A percentile compares a stretch with the other conserved stretches of the same genome.
These are phyloP conservation scores for Cicer cuneatum DNA, from an alignment of 306 rosid species.

Conservation along the genomic window DNA sequence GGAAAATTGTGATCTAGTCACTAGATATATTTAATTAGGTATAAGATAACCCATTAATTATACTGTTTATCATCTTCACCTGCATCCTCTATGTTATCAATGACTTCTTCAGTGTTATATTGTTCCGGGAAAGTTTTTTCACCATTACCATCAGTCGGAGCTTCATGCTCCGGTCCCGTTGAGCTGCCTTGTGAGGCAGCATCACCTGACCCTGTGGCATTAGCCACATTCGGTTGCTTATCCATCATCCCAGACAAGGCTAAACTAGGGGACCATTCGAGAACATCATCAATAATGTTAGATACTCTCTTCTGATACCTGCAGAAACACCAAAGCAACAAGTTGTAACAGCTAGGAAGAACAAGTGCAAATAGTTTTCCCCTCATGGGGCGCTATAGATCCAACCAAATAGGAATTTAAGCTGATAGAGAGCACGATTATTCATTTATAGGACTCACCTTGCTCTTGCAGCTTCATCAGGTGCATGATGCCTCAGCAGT, in stretches of 20 bases:
- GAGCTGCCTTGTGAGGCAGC: conserved; percentile 50
- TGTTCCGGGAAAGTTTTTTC: conserved; percentile 55
- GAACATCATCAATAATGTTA: conserved; percentile 94
- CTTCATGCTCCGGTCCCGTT: conserved; percentile 48
- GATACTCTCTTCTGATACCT: conserved; percentile 93
- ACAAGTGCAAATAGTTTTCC: conserved; percentile 8
- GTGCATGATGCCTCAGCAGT: conserved; percentile 95
- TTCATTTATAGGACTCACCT: conserved; percentile 61
- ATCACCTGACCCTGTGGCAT: conserved; percentile 61
- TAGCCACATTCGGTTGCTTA: conserved; percentile 68
- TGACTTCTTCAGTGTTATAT: conserved; percentile 55
- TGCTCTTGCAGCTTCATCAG: conserved; percentile 99
- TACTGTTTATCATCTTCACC: conserved; percentile 63
- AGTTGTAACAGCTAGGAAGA: conserved; percentile 1
- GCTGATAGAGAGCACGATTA: conserved; percentile 4
- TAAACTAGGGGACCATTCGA: conserved; percentile 94
- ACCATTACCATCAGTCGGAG: conserved; percentile 45
- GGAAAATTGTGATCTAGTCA: conserved; percentile 53
- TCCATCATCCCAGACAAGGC: conserved; percentile 99
- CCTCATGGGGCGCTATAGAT: background rate
- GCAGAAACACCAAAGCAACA: conserved; percentile 47
- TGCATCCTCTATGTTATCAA: conserved; percentile 49
- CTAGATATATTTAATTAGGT: conserved; percentile 48
- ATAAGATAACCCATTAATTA: conserved; percentile 47
- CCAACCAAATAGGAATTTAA: conserved; percentile 13